phyloP scores from a whole-genome alignment of 257 asterid genomes.

The Fraxinus cuspidata region DNA sequence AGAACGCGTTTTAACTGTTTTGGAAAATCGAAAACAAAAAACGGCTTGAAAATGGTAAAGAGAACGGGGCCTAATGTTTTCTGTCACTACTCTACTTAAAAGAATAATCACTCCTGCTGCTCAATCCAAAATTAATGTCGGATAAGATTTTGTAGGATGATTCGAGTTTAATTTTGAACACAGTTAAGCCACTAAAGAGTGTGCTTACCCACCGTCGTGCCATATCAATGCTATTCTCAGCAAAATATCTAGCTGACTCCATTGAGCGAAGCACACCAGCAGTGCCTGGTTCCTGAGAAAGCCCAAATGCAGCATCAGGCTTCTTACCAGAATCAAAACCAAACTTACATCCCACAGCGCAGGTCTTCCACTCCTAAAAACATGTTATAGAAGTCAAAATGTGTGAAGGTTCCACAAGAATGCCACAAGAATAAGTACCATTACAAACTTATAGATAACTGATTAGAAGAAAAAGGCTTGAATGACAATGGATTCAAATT shows the following conservation, averaged over 20 bases:
- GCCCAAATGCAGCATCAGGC: slow-evolving; percentile 77
- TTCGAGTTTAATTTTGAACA: background rate
- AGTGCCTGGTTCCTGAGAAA: slow-evolving; percentile 44
- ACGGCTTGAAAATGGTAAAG: too few species aligned
- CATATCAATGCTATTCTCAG: slow-evolving; percentile 62
- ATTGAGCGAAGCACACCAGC: slow-evolving; percentile 77
- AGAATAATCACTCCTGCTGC: background rate
- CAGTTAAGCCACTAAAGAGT: slow-evolving; percentile 34
- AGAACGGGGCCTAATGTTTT: background rate
- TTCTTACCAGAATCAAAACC: slow-evolving; percentile 42
- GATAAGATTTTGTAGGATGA: background rate
- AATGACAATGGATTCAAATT: background rate
- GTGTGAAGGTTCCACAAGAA: background rate
- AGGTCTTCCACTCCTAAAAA: slow-evolving; percentile 66
- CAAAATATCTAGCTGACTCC: slow-evolving; percentile 85
- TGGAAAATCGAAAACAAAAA: too few species aligned
- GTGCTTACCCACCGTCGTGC: slow-evolving; percentile 99
- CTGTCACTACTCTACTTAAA: background rate
- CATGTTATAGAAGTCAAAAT: slow-evolving; percentile 21
- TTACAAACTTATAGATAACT: background rate
- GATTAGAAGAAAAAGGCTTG: background rate
- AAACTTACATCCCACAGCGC: slow-evolving; percentile 82
- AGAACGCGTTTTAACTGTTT: too few species aligned
- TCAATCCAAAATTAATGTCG: background rate
- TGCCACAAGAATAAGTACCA: background rate